Evolutionary conservation across 2,329 filamentous ascomycete genomes (phyloP), one percentile per base, ranked within the genome.

Genomic region (Blastomyces percursus): DNA sequence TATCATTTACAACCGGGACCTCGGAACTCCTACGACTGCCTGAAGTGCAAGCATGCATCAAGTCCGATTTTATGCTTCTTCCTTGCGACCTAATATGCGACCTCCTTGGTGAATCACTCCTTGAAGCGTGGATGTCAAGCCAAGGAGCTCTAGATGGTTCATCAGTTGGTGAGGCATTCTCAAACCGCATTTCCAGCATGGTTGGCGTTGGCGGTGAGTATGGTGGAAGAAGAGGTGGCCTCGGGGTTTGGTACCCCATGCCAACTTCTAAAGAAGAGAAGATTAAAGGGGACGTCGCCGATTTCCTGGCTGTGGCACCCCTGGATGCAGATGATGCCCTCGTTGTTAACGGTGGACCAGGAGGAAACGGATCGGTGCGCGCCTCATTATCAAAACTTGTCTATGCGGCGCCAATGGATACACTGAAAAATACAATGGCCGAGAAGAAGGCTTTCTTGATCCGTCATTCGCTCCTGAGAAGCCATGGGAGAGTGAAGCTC

Each of bases 71-170:
- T 71, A 79, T 96, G 32, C 84, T 97, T 2, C 80, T 99, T 3
- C 93, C 94, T 0, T 99, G 94, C 75, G 94, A 99, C 73, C 80
- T 99, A 7, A 86, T 99, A 48, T 96, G 91, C 73, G 92, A 96
- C 71, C 79, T 97, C 19, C 87, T 89, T 2, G 92, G 91, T 14
- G 88, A 91, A 69, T 85, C 87, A 65, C 80, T 97, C 27, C 77
- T 96, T 2, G 91, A 96, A 74, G 86, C 92, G 64, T 99, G 94
- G 91, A 92, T 96, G 88, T 85, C 92, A 38, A 86, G 89, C 68
- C 85, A 91, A 59, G 87, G 85, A 19, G 89, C 87, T 46, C 80
- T 93, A 2, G 74, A 82, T 76, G 68, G 85, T 78, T 76, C 80
- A 16, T 81, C 87, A 2, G 83, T 80, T 16, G 80, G 82, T 57